Conservation (phyloP, 2,329 filamentous ascomycete species). For the Penicillium sp. region DNA sequence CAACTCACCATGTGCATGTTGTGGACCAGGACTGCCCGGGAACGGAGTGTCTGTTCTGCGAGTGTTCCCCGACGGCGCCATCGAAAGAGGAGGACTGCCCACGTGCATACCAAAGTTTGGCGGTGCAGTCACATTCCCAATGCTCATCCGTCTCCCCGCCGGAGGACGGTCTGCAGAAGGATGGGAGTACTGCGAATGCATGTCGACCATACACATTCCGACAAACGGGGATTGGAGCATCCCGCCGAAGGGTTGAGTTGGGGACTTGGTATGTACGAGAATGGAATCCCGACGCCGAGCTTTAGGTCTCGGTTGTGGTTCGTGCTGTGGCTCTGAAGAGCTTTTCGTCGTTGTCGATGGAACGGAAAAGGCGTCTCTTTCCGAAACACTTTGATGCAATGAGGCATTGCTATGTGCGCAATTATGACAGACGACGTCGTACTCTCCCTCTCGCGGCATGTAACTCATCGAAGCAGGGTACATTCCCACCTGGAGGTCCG, state of each 20-base stretch:
- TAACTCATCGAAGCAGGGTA: constrained; percentile 20
- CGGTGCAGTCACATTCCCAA: neutral
- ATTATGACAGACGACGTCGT: constrained; percentile 34
- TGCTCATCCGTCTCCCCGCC: neutral
- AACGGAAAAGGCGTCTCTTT: constrained; percentile 15
- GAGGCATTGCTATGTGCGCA: constrained; percentile 26
- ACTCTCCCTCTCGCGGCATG: constrained; percentile 32
- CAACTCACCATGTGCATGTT: neutral
- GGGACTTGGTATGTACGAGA: neutral
- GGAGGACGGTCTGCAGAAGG: neutral
- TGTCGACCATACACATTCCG: constrained; percentile 22
- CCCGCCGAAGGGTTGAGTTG: constrained; percentile 13
- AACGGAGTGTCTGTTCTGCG: neutral
- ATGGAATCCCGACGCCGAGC: neutral
- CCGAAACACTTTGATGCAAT: constrained; percentile 26
- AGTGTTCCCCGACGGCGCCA: neutral
- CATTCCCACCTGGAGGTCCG: constrained; percentile 24
- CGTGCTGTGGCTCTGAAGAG: constrained; percentile 4
- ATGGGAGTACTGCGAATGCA: constrained; percentile 2
- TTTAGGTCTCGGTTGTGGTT: neutral
- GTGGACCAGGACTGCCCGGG: neutral
- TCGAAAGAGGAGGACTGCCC: neutral
- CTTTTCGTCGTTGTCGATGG: constrained; percentile 3
- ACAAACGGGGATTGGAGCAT: constrained; percentile 21
- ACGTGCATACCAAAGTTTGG: neutral